Base-by-base conservation (phyloP, 129 eudicot genomes). In the Gnaphalium uliginosum region DNA sequence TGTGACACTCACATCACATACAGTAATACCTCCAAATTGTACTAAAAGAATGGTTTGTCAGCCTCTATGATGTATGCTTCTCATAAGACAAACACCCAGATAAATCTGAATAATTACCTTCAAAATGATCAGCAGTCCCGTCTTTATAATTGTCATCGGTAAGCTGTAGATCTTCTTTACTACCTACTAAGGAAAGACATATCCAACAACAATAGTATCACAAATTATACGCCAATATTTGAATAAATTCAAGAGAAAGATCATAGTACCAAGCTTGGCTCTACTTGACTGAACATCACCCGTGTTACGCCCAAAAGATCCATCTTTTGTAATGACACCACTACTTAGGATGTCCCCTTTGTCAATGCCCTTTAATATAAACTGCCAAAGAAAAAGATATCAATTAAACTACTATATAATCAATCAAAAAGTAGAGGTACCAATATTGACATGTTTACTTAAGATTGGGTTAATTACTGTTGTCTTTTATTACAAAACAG, bases 281-380 rank as follows among this genome's bases (percentile, higher is more conserved):
- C 92, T 88, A 78, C 90, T 86, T 17, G 96, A 76, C 59, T 72
- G 93, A 37, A 41, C 73, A 79, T 95, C 99, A 68, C 17, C 66
- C 4, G 80, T 57, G 56, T 83, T 82, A 74, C 82, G 79, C 27
- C 91, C 96, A 73, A 71, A 56, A 24, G 96, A 83, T 69, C 88
- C 97, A 54, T 91, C 99, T 83, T 89, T 94, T 30, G 87, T 77
- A 48, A 87, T 69, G 82, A 90, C 97, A 24, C 96, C 97, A 63
- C 99, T 90, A 76, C 96, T 94, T 11, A 85, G 29, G 41, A 95
- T 78, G 10, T 95, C 99, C 60, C 96, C 99, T 68, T 86, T 86
- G 79, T 91, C 99, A 87, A 95, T 95, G 35, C 99, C 97, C 79
- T 91, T 81, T 73, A 95, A 67, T 64, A 89, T 80, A 83, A 82